A percentile compares a stretch with the other conserved stretches of the same genome.
These are phyloP conservation scores for Salix dunnii DNA, from an alignment of 345 rosid genomes.

Conservation along the genomic window DNA sequence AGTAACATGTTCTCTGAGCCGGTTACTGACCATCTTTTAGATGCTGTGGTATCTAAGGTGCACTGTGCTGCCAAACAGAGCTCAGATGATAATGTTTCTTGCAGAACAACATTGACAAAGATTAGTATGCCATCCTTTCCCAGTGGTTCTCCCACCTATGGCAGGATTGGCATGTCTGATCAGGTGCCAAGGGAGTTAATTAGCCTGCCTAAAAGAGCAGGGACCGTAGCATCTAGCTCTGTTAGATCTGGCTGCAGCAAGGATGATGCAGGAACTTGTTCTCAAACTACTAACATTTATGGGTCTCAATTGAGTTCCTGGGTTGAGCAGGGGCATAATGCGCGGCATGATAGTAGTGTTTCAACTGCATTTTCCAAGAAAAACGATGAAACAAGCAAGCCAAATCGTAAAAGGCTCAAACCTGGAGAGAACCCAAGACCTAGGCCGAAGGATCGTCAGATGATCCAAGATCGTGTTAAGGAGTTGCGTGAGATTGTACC, in stretches of 20 bases:
- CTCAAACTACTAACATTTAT: constrained; percentile 47
- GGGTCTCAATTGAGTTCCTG: constrained; percentile 88
- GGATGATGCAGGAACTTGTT: constrained; percentile 43
- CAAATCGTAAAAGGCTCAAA: constrained; percentile 78
- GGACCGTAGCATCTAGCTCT: constrained; percentile 38
- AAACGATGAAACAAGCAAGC: constrained; percentile 56
- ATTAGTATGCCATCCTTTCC: constrained; percentile 56
- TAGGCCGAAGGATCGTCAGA: constrained; percentile 98
- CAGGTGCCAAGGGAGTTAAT: constrained; percentile 32
- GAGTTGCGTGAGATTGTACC: constrained; percentile 98
- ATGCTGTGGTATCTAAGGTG: constrained; percentile 82
- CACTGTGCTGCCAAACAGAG: constrained; percentile 56
- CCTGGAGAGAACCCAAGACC: constrained; percentile 95
- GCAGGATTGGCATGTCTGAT: constrained; percentile 33
- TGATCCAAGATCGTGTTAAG: constrained; percentile 98
- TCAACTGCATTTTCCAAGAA: constrained; percentile 64
- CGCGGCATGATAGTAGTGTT: constrained; percentile 49
- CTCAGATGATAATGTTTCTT: constrained; percentile 65
- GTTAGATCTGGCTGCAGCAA: constrained; percentile 39
- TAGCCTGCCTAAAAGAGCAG: constrained; percentile 42
- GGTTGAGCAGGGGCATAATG: constrained; percentile 64
- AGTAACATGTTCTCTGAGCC: constrained; percentile 24
- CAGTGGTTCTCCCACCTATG: constrained; percentile 34
- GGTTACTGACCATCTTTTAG: constrained; percentile 72
- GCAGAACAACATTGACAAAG: constrained; percentile 67